phyloP scores from a whole-genome alignment of 306 rosid species.

The Cyamopsis tetragonoloba region DNA sequence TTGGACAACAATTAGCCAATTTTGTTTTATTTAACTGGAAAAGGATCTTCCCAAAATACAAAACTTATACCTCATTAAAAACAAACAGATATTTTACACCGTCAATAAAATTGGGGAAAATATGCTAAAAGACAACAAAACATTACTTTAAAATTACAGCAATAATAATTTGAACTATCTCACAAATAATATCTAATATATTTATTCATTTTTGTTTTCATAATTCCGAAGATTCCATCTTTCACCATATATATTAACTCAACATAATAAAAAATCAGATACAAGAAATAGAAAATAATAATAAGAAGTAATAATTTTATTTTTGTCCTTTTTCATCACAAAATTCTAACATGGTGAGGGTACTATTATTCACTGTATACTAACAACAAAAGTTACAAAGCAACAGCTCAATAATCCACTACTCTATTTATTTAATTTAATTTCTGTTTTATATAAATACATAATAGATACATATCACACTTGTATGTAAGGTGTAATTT shows the following conservation, averaged over 20 bases:
- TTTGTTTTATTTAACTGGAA: too few relatives aligned
- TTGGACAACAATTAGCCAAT: too few relatives aligned
- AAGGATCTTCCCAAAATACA: too few relatives aligned
- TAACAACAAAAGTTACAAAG: not conserved
- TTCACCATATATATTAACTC: slow-evolving; percentile 11
- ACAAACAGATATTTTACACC: too few relatives aligned
- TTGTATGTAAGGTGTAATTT: too few relatives aligned
- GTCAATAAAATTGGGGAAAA: too few relatives aligned
- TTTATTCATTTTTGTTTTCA: slow-evolving; percentile 6
- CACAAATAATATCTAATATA: slow-evolving; percentile 21
- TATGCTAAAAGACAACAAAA: slow-evolving; percentile 16
- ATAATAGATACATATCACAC: not conserved
- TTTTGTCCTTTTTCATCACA: slow-evolving; percentile 21
- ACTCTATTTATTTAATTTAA: not conserved
- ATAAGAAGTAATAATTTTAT: slow-evolving; percentile 12
- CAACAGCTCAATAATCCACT: not conserved
- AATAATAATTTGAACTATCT: slow-evolving; percentile 9
- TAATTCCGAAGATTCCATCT: slow-evolving; percentile 22
- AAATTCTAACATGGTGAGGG: not conserved
- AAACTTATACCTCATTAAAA: too few relatives aligned
- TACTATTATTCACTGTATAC: not conserved
- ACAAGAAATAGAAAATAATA: not conserved
- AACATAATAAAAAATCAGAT: slow-evolving; percentile 20
- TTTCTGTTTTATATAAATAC: too few relatives aligned
- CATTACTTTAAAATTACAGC: slow-evolving; percentile 15